These are phyloP conservation scores for Nakaseomyces nivariensis DNA, from an alignment of 1,139 yeast species.

Conservation along the genomic window DNA sequence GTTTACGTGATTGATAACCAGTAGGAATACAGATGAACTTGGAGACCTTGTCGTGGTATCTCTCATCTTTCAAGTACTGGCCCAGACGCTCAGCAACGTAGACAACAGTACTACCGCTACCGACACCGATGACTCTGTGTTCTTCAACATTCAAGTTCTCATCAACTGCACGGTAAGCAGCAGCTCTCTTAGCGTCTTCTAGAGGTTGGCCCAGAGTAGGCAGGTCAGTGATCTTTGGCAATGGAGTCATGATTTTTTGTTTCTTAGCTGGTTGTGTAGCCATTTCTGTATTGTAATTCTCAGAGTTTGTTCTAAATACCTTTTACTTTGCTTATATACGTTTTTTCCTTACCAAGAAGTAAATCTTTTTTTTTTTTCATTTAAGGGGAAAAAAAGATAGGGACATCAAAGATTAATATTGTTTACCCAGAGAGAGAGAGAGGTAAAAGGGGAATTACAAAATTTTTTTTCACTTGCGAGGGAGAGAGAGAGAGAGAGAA, in stretches of 20 bases:
- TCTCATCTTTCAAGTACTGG: constrained; percentile 24
- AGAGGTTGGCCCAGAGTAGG: constrained; percentile 28
- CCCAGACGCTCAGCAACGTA: constrained; percentile 93
- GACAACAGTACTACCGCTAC: constrained; percentile 94
- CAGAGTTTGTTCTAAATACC: no score
- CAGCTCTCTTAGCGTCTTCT: constrained; percentile 53
- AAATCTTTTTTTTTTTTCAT: no score
- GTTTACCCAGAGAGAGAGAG: no score
- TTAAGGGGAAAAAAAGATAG: no score
- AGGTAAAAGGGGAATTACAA: no score
- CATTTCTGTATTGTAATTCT: background rate
- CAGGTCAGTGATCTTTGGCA: constrained; percentile 14
- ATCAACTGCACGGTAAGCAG: constrained; percentile 90
- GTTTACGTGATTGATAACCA: constrained; percentile 87
- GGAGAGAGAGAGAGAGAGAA: no score
- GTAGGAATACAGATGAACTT: constrained; percentile 81
- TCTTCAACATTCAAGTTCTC: constrained; percentile 57
- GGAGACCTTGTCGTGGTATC: constrained; percentile 36
- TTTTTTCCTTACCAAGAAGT: background rate
- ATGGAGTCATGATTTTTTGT: background rate
- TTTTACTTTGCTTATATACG: no score
- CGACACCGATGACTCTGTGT: constrained; percentile 81
- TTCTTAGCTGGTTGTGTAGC: background rate
- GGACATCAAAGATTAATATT: no score
- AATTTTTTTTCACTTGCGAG: no score